Evolutionary conservation across 805 yeast genomes (phyloP).

Genomic region (Hanseniaspora valbyensis): DNA sequence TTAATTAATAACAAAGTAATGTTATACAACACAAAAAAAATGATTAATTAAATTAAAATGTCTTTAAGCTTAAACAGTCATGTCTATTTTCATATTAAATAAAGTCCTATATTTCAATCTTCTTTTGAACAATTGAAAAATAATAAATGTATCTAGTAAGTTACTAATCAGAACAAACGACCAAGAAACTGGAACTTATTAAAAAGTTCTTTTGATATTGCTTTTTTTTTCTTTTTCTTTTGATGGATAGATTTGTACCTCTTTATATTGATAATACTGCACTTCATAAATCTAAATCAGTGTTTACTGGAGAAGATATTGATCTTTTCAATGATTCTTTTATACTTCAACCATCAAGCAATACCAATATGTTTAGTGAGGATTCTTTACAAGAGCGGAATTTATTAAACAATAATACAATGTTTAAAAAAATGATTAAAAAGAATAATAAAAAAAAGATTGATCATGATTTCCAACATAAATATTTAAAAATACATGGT

Average conservation of each 20-base stretch:
- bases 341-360: neutral
- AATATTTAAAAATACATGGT: constrained; percentile 5
- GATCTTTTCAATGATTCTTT: neutral
- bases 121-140: no score
- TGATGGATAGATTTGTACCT: neutral
- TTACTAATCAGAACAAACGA: no score
- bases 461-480: neutral
- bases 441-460: neutral
- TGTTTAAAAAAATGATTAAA: neutral
- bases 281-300: neutral
- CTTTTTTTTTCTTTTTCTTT: no score
- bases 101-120: no score
- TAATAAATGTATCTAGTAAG: no score
- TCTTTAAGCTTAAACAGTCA: no score
- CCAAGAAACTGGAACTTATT: no score
- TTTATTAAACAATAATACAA: neutral
- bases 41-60: no score
- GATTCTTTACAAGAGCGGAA: neutral
- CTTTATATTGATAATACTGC: neutral
- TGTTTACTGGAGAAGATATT: neutral
- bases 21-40: no score
- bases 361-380: neutral
- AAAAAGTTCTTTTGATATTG: no score
- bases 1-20: no score
- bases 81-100: no score